Evolutionary conservation across 495 filamentous ascomycete genomes (phyloP), one percentile per base, ranked within the genome.

Genomic region (Aspergillus sclerotiicarbonarius): DNA sequence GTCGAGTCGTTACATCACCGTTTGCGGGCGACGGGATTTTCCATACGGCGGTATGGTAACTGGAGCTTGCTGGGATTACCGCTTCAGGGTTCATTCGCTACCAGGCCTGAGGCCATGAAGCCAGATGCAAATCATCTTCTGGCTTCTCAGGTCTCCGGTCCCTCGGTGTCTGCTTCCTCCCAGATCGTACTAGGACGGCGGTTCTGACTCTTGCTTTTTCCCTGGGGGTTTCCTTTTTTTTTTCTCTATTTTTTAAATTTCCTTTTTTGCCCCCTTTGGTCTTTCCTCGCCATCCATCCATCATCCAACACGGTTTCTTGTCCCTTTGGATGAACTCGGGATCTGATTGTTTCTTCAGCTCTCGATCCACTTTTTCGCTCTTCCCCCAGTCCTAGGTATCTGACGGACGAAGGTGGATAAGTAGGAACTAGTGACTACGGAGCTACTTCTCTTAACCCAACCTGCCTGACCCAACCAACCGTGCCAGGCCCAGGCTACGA

Each of bases 1-100:
- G 33, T 35, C 33, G 33, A 41, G 37, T 41, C 29, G 32, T 58
- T 58, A 52, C 56, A 58, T 58, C 56, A 58, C 56, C 56, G 56
- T 58, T 58, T 58, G 56, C 56, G 48, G 56, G 20, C 43, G 45
- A 8, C 37, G 13, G 37, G 37, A 35, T 15, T 44, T 55, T 43
- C 58, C 32, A 32, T 55, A 55, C 52, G 1, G 46, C 39, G 43
- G 44, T 55, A 55, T 41, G 16, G 30, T 15, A 37, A 47, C 20
- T 19, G 13, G 13, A n/a, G 37, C 37, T 41, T 13, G 15, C 9
- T 16, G 9, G 41, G 25, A 53, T 41, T 53, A 53, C 51, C 16
- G 51, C 41, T 53, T 39, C 37, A 46, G 44, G 44, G 45, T 35
- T 56, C 37, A n/a, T 54, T 54, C 51, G 41, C 50, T 60, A 54